These are phyloP conservation scores for Chlorencoelia australis DNA, from an alignment of 2,329 filamentous ascomycete species.

Conservation along the genomic window DNA sequence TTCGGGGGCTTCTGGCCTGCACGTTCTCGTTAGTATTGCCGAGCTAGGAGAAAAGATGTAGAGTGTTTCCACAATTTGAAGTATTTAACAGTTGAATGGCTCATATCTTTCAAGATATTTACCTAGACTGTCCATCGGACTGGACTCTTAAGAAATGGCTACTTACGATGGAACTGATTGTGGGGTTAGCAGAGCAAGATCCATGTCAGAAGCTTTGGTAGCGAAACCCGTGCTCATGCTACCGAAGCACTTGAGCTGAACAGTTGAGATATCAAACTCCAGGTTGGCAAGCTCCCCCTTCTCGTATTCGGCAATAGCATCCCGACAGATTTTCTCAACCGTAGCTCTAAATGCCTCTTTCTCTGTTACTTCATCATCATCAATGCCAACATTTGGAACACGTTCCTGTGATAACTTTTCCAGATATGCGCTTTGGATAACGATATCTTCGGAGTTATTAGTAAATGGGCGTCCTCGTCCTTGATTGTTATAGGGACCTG, in stretches of 20 bases:
- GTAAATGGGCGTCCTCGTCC: slow-evolving; percentile 11
- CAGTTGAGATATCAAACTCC: slow-evolving; percentile 41
- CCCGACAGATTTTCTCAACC: slow-evolving; percentile 55
- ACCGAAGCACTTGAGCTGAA: slow-evolving; percentile 70
- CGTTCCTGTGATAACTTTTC: slow-evolving; percentile 35
- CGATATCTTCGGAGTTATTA: slow-evolving; percentile 33
- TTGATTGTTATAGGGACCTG: slow-evolving; percentile 11
- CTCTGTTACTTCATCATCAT: slow-evolving; percentile 48
- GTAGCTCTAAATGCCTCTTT: slow-evolving; percentile 61
- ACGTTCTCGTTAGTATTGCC: no score
- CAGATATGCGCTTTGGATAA: slow-evolving; percentile 38
- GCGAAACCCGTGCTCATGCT: slow-evolving; percentile 80
- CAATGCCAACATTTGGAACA: slow-evolving; percentile 42
- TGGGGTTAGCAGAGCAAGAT: slow-evolving; percentile 66
- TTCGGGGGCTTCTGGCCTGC: slow-evolving; percentile 42
- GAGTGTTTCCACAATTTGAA: no score
- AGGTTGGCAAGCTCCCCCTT: slow-evolving; percentile 30
- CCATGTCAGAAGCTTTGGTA: slow-evolving; percentile 82
- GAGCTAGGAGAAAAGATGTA: no score
- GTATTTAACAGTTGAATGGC: no score
- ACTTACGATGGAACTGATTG: slow-evolving; percentile 43
- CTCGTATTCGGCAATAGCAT: slow-evolving; percentile 46
- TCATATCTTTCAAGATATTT: no score
- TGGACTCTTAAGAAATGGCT: no score
- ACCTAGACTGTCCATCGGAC: no score